Conservation (phyloP, 495 filamentous ascomycete genomes). For the Hyaloscypha variabilis region DNA sequence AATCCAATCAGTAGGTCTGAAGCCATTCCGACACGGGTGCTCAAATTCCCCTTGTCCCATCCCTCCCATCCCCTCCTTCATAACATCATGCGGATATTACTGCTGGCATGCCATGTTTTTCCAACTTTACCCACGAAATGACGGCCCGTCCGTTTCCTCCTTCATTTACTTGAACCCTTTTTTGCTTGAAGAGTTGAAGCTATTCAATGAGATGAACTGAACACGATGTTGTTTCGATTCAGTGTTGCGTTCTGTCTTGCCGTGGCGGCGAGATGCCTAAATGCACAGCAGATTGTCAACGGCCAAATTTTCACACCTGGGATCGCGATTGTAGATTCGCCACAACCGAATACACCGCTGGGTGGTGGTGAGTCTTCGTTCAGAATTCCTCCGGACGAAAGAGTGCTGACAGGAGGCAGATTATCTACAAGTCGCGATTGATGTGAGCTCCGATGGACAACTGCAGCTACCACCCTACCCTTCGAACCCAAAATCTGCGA, state of each 20-base stretch:
- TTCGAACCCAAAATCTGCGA: slow-evolving; percentile 48
- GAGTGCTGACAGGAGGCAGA: slow-evolving; percentile 40
- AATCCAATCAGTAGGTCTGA: slow-evolving; percentile 1
- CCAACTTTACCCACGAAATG: slow-evolving; percentile 20
- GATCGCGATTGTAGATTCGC: slow-evolving; percentile 62
- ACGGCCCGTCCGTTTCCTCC: slow-evolving; percentile 13
- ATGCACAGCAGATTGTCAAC: slow-evolving; percentile 44
- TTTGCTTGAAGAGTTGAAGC: neutral
- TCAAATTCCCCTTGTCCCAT: slow-evolving; percentile 16
- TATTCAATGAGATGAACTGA: slow-evolving; percentile 5
- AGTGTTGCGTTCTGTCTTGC: slow-evolving; percentile 16
- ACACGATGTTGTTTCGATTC: slow-evolving; percentile 21
- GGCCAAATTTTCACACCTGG: slow-evolving; percentile 69
- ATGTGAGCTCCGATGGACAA: slow-evolving; percentile 65
- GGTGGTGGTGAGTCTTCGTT: slow-evolving; percentile 56
- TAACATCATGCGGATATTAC: slow-evolving; percentile 23
- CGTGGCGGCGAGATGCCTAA: slow-evolving; percentile 23
- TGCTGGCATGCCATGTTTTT: neutral
- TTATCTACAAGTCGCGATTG: slow-evolving; percentile 64
- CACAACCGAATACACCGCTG: slow-evolving; percentile 67
- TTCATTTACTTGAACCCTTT: slow-evolving; percentile 1
- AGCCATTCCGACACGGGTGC: slow-evolving; percentile 19
- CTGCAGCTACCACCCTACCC: slow-evolving; percentile 58
- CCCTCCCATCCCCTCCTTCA: slow-evolving; percentile 4
- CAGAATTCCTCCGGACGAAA: neutral